Conservation (phyloP, 2,329 filamentous ascomycete genomes). For the Diaporthe ilicicola region DNA sequence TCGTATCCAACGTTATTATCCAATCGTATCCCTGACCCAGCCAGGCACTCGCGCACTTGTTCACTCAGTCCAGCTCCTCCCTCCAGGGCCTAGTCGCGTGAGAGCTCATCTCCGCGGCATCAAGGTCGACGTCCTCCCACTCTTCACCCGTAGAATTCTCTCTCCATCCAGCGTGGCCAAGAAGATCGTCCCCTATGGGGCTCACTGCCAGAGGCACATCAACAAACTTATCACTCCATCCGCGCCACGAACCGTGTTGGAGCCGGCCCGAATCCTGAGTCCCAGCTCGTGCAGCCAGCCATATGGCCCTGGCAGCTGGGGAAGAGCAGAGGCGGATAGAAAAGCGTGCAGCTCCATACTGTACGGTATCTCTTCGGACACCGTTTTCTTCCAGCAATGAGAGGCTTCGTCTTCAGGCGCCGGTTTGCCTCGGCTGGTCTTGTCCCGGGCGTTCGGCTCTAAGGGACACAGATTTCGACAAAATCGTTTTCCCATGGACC, state of each 20-base stretch:
- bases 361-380: not conserved
- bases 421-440: slow-evolving; percentile 4
- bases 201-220: slow-evolving; percentile 13
- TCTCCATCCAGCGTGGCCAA: not conserved
- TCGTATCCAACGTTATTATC: slow-evolving; percentile 16
- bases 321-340: not conserved
- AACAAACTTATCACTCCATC: slow-evolving; percentile 18
- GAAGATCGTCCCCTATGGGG: slow-evolving; percentile 5
- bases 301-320: no score
- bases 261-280: not conserved
- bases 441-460: slow-evolving; percentile 7
- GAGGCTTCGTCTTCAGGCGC: not conserved
- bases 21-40: slow-evolving; percentile 2
- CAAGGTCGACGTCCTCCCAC: slow-evolving; percentile 18
- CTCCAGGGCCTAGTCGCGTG: slow-evolving; percentile 7
- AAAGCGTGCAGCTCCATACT: slow-evolving; percentile 2
- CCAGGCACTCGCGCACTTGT: not conserved
- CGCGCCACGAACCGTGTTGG: not conserved
- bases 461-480: no score
- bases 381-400: slow-evolving; percentile 14
- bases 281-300: no score
- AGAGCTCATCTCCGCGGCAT: slow-evolving; percentile 15
- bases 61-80: slow-evolving; percentile 12
- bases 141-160: not conserved
- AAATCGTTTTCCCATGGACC: no score